Evolutionary conservation across 116 monocot species (phyloP), one percentile per base, ranked within the genome.

Genomic region (Papilionanthe hybrid): DNA sequence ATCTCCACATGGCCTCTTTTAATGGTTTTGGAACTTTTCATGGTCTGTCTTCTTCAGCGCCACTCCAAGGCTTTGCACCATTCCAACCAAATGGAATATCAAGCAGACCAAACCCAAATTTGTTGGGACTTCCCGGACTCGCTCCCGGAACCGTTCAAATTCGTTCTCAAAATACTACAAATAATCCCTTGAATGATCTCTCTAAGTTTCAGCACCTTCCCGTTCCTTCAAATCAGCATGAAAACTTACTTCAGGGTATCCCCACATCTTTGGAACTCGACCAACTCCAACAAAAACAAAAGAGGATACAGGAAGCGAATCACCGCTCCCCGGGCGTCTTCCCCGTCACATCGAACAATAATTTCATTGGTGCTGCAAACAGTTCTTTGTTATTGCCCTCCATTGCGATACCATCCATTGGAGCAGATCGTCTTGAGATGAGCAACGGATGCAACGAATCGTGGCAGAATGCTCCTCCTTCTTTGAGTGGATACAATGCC

Each of bases 1-100:
- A 87, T 86, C 72, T 95, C 29, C 82, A 84, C 30, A 83, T 91
- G 83, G 82, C 85, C 67, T 76, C 88, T 56, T 71, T 88, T 18
- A 86, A 90, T 77, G 90, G 91, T 15, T 83, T 82, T 72, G 86
- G 81, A 57, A 86, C 72, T 60, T 90, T 81, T 80, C 82, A 88
- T 66, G 44, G 83, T 63, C 82, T 86, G 5, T 50, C 88, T 11
- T 75, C 75, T 41, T 83, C 86, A 49, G 58, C 82, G 12, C 86
- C 85, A 19, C 84, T 84, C 8, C 78, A 89, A 20, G 75, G 76
- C 27, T 55, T 86, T 42, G 60, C 90, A 41, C 69, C 92, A 57
- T 86, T 87, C 79, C 89, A 88, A 71, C 55, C 88, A 82, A 81
- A 53, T 77, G 87, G 81, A 32, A 65, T 85, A 19, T n/a, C 88